phyloP scores from a whole-genome alignment of 768 basidiomycete species.

The Russula sp. region DNA sequence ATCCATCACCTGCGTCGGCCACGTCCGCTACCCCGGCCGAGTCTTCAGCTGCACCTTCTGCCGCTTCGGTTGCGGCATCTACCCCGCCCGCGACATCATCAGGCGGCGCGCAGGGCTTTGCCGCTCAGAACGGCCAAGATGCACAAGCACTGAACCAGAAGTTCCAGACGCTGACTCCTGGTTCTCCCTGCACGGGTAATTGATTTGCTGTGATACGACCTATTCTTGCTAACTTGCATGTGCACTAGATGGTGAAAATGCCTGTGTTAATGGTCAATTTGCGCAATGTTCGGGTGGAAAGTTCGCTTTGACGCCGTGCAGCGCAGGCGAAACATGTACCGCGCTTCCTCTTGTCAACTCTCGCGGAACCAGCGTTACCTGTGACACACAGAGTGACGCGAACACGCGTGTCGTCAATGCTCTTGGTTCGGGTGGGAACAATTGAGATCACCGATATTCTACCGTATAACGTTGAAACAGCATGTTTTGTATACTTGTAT shows the following conservation, averaged over 20 bases:
- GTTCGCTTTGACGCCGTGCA: conserved; percentile 31
- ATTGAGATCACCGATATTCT: background rate
- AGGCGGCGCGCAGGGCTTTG: conserved; percentile 10
- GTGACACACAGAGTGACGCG: conserved; percentile 31
- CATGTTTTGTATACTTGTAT: background rate
- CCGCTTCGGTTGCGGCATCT: background rate
- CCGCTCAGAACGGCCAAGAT: conserved; percentile 30
- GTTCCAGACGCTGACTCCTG: conserved; percentile 28
- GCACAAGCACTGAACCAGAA: conserved; percentile 33
- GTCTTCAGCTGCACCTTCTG: background rate
- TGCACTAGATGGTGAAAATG: conserved; percentile 28
- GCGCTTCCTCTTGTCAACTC: conserved; percentile 38
- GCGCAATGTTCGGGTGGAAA: conserved; percentile 35
- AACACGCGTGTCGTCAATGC: conserved; percentile 30
- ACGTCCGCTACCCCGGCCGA: background rate
- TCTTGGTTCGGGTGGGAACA: conserved; percentile 20
- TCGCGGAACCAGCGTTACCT: conserved; percentile 34
- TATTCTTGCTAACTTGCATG: background rate
- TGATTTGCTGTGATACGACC: background rate
- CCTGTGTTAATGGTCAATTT: conserved; percentile 33
- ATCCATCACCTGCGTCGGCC: conserved; percentile 11
- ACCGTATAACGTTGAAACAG: background rate
- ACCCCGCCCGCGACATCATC: background rate
- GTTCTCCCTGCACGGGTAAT: conserved; percentile 29
- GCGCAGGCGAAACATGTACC: conserved; percentile 28